Percentiles rank a stretch among this genome's conserved stretches.
Conservation (phyloP, 2,329 filamentous ascomycete genomes). For the Exophiala lecanii-corni region DNA sequence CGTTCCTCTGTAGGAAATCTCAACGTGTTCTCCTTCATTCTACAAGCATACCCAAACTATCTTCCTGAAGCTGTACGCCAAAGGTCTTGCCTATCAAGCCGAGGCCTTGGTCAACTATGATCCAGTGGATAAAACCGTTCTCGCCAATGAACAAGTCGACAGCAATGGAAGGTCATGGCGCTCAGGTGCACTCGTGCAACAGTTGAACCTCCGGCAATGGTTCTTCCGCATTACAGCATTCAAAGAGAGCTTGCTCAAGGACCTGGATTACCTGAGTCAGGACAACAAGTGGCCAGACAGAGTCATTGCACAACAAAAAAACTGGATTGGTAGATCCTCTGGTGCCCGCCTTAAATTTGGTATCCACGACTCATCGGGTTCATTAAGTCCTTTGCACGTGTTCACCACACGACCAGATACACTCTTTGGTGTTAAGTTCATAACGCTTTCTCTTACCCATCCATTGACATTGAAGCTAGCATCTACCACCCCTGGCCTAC, state of each 20-base stretch:
- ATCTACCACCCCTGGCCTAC: slow-evolving; percentile 56
- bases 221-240: slow-evolving; percentile 81
- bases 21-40: slow-evolving; percentile 77
- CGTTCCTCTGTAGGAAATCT: slow-evolving; percentile 60
- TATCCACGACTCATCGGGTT: slow-evolving; percentile 37
- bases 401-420: slow-evolving; percentile 86
- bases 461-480: slow-evolving; percentile 62
- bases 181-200: slow-evolving; percentile 81
- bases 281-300: slow-evolving; percentile 72
- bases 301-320: slow-evolving; percentile 76
- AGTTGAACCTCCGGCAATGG: slow-evolving; percentile 89
- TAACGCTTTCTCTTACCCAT: slow-evolving; percentile 72
- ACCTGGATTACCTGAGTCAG: slow-evolving; percentile 61
- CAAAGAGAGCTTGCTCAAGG: slow-evolving; percentile 65
- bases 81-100: slow-evolving; percentile 74
- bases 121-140: slow-evolving; percentile 79
- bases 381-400: slow-evolving; percentile 48
- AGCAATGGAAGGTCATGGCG: slow-evolving; percentile 80
- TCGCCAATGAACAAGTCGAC: slow-evolving; percentile 90
- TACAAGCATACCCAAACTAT: slow-evolving; percentile 87
- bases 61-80: slow-evolving; percentile 70
- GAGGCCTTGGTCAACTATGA: slow-evolving; percentile 87
- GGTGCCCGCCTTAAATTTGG: slow-evolving; percentile 70
- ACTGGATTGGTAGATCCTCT: slow-evolving; percentile 79
- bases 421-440: slow-evolving; percentile 78